These are phyloP conservation scores for Mortierella sp. DNA, from an alignment of 371 early-diverging fungal genomes.

Conservation along the genomic window DNA sequence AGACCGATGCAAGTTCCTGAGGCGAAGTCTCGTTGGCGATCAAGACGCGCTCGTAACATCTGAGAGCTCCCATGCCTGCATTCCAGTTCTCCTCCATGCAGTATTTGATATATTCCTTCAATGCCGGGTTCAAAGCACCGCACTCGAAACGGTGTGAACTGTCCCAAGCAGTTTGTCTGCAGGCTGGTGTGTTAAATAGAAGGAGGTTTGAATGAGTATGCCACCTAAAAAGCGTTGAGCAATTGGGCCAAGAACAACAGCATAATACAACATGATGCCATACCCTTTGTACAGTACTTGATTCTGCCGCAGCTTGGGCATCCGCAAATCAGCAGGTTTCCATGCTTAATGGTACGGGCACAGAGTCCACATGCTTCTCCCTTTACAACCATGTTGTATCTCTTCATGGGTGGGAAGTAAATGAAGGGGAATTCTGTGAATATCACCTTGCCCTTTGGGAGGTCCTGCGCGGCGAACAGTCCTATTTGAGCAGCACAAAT, in stretches of 20 bases:
- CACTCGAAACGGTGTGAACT: constrained; percentile 72
- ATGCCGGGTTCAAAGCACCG: constrained; percentile 61
- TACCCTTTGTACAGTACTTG: constrained; percentile 66
- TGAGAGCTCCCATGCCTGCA: constrained; percentile 70
- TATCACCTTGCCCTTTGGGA: constrained; percentile 64
- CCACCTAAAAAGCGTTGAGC: neutral
- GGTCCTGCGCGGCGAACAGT: constrained; percentile 70
- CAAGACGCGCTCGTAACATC: constrained; percentile 69
- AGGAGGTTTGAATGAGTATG: neutral
- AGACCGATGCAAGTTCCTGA: constrained; percentile 63
- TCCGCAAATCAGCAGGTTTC: constrained; percentile 57
- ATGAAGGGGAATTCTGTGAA: constrained; percentile 73
- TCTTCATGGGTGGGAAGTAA: constrained; percentile 77
- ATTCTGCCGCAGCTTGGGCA: constrained; percentile 66
- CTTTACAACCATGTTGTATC: constrained; percentile 59
- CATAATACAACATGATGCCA: neutral
- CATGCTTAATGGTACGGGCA: constrained; percentile 62
- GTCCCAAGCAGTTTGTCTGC: constrained; percentile 67
- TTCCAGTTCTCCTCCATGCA: constrained; percentile 68
- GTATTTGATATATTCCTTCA: constrained; percentile 61
- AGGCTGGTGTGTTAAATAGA: constrained; percentile 33
- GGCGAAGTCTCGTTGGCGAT: constrained; percentile 66
- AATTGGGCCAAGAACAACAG: neutral
- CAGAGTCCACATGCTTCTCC: constrained; percentile 74
- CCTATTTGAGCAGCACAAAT: constrained; percentile 43